Evolutionary conservation across 2,329 filamentous ascomycete genomes (phyloP).

Genomic region (Talaromyces islandicus): DNA sequence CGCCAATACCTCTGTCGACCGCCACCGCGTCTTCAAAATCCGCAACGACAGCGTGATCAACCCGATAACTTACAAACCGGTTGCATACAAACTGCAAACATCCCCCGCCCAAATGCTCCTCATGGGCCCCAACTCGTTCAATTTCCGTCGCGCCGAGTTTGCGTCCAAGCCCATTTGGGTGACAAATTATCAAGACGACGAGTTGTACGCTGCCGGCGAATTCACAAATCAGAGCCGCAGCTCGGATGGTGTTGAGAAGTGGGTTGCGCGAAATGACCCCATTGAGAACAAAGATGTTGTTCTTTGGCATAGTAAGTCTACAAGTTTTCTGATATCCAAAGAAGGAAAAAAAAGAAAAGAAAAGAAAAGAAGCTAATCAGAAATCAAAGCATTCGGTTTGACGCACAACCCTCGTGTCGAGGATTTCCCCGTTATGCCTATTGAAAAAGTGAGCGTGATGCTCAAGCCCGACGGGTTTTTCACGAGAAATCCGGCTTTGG

Average conservation of each 20-base stretch:
- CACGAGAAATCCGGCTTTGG: constrained; percentile 45
- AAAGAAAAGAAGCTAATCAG: not conserved
- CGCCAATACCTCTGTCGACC: constrained; percentile 42
- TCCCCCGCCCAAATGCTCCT: constrained; percentile 52
- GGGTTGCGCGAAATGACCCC: constrained; percentile 26
- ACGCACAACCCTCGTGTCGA: constrained; percentile 61
- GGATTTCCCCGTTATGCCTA: constrained; percentile 65
- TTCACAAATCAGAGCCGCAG: constrained; percentile 49
- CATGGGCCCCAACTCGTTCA: constrained; percentile 47
- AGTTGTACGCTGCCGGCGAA: constrained; percentile 48
- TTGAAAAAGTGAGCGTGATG: constrained; percentile 47
- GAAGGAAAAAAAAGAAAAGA: constrained; percentile 20
- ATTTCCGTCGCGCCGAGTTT: constrained; percentile 49
- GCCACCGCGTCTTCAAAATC: constrained; percentile 53
- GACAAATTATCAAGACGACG: constrained; percentile 46
- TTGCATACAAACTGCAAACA: constrained; percentile 52
- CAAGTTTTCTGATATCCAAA: not conserved
- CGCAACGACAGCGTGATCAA: constrained; percentile 49
- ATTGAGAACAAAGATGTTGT: constrained; percentile 38
- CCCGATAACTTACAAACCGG: constrained; percentile 47
- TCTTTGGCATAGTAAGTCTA: constrained; percentile 36
- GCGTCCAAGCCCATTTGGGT: constrained; percentile 53
- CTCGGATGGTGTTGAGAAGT: constrained; percentile 30
- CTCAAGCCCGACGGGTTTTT: constrained; percentile 49
- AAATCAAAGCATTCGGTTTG: constrained; percentile 41